Percentiles rank a stretch among this genome's conserved stretches.
These are phyloP conservation scores for Phanerochaete carnosa DNA, from an alignment of 768 basidiomycete species.

Conservation along the genomic window DNA sequence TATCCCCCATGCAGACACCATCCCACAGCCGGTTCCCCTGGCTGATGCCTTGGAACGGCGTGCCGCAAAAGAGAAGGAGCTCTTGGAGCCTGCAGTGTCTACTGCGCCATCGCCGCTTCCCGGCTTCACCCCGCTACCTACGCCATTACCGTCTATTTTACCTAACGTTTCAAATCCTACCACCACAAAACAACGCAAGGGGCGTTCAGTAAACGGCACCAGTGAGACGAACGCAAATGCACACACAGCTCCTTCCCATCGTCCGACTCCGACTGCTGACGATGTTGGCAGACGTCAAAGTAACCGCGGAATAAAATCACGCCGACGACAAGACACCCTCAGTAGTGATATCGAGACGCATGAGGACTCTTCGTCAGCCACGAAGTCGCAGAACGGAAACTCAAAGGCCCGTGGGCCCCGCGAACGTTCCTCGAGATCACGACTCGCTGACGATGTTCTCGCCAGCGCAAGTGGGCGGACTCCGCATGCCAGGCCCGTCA, in stretches of 20 bases:
- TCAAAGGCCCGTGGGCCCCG: background rate
- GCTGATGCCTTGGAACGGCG: slow-evolving; percentile 57
- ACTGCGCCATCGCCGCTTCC: background rate
- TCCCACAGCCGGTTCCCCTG: slow-evolving; percentile 60
- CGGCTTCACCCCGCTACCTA: background rate
- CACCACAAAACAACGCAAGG: background rate
- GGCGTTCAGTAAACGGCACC: background rate
- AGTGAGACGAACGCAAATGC: background rate
- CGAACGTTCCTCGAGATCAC: background rate
- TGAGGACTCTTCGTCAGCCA: background rate
- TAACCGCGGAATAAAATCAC: slow-evolving; percentile 6
- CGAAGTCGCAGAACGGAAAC: background rate
- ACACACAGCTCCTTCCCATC: background rate
- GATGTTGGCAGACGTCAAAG: slow-evolving; percentile 1
- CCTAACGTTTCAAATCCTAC: background rate
- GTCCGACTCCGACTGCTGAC: background rate
- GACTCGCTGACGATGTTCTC: background rate
- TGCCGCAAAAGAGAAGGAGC: slow-evolving; percentile 47
- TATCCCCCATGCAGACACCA: slow-evolving; percentile 46
- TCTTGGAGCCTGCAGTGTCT: slow-evolving; percentile 41
- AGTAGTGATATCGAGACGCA: background rate
- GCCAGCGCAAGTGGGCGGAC: background rate
- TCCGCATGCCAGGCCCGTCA: background rate
- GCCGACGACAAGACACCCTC: slow-evolving; percentile 2
- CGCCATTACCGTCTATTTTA: background rate